phyloP scores from a whole-genome alignment of 306 rosid genomes.

The Fagus crenata region DNA sequence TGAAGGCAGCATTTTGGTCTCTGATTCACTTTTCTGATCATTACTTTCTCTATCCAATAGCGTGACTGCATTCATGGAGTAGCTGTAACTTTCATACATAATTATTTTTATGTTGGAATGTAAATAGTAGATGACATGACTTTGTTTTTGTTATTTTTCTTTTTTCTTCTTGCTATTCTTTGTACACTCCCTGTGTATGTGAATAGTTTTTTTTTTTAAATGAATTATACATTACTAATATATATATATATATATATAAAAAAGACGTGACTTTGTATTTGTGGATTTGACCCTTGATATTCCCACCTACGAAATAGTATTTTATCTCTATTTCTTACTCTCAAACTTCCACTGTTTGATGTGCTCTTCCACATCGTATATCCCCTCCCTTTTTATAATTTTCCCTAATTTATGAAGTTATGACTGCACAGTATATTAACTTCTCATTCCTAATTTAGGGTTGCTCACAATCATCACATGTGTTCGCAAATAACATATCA shows the following conservation, averaged over 20 bases:
- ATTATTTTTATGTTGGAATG: slow-evolving; percentile 5
- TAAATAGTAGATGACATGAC: background rate
- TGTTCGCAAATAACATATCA: slow-evolving; percentile 87
- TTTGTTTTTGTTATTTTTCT: background rate
- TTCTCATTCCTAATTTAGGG: slow-evolving; percentile 60
- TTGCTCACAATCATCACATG: slow-evolving; percentile 86
- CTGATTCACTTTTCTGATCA: background rate
- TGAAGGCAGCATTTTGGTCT: background rate
- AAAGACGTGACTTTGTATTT: background rate
- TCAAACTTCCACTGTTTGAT: slow-evolving; percentile 11
- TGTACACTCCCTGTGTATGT: no score
- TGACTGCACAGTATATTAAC: slow-evolving; percentile 19
- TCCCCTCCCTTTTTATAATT: background rate
- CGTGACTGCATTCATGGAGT: background rate
- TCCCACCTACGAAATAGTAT: slow-evolving; percentile 10
- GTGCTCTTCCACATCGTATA: slow-evolving; percentile 15
- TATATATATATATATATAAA: no score
- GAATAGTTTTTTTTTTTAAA: no score
- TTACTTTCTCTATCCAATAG: background rate
- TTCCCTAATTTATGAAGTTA: slow-evolving; percentile 18
- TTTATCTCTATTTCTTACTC: slow-evolving; percentile 19
- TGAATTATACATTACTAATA: no score
- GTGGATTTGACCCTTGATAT: slow-evolving; percentile 14
- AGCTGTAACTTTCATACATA: background rate
- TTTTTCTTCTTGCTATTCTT: no score